These are phyloP conservation scores for Fusarium beomiforme DNA, from an alignment of 2,329 filamentous ascomycete genomes.

Conservation along the genomic window DNA sequence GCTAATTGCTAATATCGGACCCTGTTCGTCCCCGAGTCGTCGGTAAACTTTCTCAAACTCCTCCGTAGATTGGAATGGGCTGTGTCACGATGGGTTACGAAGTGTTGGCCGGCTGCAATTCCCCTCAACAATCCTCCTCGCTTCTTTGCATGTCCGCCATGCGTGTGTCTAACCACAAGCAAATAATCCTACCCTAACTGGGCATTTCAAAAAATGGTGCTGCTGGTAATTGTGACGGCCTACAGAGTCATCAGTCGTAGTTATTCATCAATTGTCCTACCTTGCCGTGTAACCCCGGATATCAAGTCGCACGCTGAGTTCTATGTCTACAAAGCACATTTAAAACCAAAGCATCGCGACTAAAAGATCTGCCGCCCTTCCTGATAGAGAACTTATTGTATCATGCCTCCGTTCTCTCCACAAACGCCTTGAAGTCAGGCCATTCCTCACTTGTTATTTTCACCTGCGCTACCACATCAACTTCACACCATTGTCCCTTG, in stretches of 20 bases:
- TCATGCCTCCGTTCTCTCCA: not conserved
- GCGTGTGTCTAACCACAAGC: too few relatives aligned
- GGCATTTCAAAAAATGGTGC: not conserved
- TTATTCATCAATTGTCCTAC: conserved; percentile 31
- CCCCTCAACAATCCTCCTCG: not conserved
- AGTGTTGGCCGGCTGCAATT: not conserved
- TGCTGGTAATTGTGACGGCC: not conserved
- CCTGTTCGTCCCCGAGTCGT: conserved; percentile 7
- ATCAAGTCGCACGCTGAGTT: conserved; percentile 33
- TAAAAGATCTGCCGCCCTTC: conserved; percentile 24
- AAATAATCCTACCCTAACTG: not conserved
- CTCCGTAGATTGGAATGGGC: conserved; percentile 3
- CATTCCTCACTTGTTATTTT: conserved; percentile 1
- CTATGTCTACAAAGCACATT: conserved; percentile 35
- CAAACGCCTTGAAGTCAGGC: conserved; percentile 23
- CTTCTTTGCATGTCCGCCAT: not conserved
- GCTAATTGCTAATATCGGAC: not conserved
- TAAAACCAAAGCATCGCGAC: conserved; percentile 27
- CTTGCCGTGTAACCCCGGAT: conserved; percentile 24
- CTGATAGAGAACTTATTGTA: conserved; percentile 9
- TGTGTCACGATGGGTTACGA: conserved; percentile 2
- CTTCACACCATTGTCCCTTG: not conserved
- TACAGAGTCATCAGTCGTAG: not conserved
- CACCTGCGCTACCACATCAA: not conserved
- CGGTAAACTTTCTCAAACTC: not conserved